phyloP scores from a whole-genome alignment of 2,329 filamentous ascomycete genomes.

The Colletotrichum tofieldiae region DNA sequence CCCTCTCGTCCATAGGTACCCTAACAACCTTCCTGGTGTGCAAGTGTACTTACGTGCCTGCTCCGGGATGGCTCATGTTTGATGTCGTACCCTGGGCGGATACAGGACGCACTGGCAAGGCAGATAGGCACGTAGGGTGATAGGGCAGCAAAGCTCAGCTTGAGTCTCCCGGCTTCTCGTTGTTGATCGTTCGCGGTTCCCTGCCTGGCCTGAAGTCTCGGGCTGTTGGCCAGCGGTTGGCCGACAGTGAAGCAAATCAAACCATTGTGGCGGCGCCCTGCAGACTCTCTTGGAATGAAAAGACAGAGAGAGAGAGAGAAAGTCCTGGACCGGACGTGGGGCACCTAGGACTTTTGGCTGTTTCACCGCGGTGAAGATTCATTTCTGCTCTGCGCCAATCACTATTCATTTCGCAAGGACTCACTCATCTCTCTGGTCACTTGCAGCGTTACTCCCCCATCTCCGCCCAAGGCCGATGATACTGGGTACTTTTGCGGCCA shows the following conservation, averaged over 20 bases:
- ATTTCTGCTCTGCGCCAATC: conserved; percentile 33
- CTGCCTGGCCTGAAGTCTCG: neutral
- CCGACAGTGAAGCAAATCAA: conserved; percentile 11
- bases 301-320: neutral
- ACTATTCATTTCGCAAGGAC: neutral
- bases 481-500: neutral
- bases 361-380: conserved; percentile 41
- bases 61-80: conserved; percentile 13
- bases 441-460: neutral
- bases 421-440: neutral
- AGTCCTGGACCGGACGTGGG: conserved; percentile 36
- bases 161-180: neutral
- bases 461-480: neutral
- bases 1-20: neutral
- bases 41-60: neutral
- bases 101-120: conserved; percentile 8
- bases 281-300: conserved; percentile 4
- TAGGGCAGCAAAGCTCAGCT: conserved; percentile 13
- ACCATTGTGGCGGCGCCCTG: conserved; percentile 27
- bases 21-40: neutral
- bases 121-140: neutral
- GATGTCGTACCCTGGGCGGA: conserved; percentile 12
- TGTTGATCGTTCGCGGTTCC: neutral
- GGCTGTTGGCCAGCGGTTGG: conserved; percentile 7
- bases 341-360: conserved; percentile 40